Evolutionary conservation across 306 rosid species (phyloP), one percentile per base, ranked within the genome.

Genomic region (Hippophae gyantsensis): DNA sequence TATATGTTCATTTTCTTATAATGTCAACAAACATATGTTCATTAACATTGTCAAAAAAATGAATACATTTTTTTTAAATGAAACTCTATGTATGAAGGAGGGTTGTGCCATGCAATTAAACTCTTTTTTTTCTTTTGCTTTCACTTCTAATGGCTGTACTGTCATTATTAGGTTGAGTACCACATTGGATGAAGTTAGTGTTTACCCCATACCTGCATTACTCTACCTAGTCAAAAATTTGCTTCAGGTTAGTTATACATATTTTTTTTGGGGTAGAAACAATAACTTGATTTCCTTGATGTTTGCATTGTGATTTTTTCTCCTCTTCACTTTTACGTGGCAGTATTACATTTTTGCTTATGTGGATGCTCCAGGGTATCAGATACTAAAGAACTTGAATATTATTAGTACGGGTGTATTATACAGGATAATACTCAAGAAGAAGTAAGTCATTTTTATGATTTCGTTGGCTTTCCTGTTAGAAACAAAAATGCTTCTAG

Each of bases 321-420:
- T 61, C 12, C 73, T 44, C 53, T 75, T 65, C 45, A 44, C 57
- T 77, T 65, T 67, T 52, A 10, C 69, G 67, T 52, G 62, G 80
- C 92, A 92, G 96, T 92, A 92, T 76, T 92, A 92, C 81, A 92
- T 92, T 61, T 88, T 92, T 75, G 99, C 93, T 7, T 80, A 88
- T 67, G 99, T 88, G 63, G 95, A 92, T 72, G 96, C 99, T 51
- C 99, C 99, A 43, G 95, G 99, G 62, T 92, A 88, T 80, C 99
- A 88, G 76, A 92, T 92, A 71, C 66, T 87, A 50, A 92, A 92
- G 81, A 92, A 87, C 76, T 77, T 92, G 1, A 92, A 92, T 58
- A 92, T 92, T 26, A 88, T 92, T 70, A 92, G 90, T 67, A 92
- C 99, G 42, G 96, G 99, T 41, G 77, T 87, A 56, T 72, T 92